Evolutionary conservation across 371 early-diverging fungal species (phyloP), one percentile per base, ranked within the genome.

Genomic region (Syncephalastrum contaminatum): DNA sequence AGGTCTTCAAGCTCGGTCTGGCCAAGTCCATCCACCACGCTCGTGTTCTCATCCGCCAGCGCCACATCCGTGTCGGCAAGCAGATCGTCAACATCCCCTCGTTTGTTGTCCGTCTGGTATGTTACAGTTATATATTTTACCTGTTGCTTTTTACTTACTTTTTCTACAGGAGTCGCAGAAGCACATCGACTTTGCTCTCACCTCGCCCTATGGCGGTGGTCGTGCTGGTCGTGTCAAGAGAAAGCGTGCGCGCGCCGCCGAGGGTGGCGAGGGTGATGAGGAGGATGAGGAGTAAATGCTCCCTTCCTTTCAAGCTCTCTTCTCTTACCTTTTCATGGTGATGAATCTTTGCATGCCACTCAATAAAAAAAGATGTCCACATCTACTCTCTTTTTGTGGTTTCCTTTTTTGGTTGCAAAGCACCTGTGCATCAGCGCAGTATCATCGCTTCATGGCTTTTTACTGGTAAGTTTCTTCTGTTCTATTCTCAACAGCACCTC

Each of bases 11-110:
- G 89, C 85, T 90, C 59, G 99, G 99, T 62, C 84, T 99, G 56
- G 99, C 99, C 83, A 97, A 93, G 88, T 96, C 96, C 59, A 94
- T 99, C 69, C 99, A 99, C 87, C 98, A 99, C 80, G 99, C 99
- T 58, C 94, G 99, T 86, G 96, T 96, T 67, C 81, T 99, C 70
- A 99, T 99, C 82, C 90, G 93, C 66, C 96, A 96, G 77, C 89
- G 92, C 60, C 99, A 98, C 90, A 98, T 98, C 80, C 92, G 92
- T 66, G 99, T 98, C 72, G 99, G 99, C 73, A 97, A 96, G 89
- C 97, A 96, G 87, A 89, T 98, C 56, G 97, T 97, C 77, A 88
- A 96, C 78, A 90, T 98, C 51, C 96, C 98, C 54, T 88, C 88
- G 59, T 98, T 95, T 87, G 84, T 96, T 55, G 97, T 98, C 68